Conservation (phyloP, 2,329 filamentous ascomycete species). For the Zasmidium citrigriseum region DNA sequence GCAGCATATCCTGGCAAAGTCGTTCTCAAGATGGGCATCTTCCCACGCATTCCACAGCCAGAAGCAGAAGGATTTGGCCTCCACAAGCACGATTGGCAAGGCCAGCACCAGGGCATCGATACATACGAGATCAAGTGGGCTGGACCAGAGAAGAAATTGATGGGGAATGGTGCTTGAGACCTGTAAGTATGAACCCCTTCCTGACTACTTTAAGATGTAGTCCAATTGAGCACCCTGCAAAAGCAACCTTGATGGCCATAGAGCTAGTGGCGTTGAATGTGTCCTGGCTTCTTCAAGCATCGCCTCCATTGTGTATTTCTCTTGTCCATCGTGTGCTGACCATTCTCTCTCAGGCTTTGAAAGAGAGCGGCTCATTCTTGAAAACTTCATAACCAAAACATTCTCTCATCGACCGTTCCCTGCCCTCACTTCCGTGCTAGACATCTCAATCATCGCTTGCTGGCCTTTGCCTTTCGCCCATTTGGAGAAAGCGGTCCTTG, state of each 20-base stretch:
- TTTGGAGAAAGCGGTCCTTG: too few relatives aligned
- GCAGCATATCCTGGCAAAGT: constrained; percentile 43
- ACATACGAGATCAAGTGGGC: constrained; percentile 43
- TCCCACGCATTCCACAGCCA: constrained; percentile 49
- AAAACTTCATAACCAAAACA: too few relatives aligned
- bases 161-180: constrained; percentile 3
- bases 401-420: too few relatives aligned
- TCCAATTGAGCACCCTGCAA: neutral
- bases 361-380: too few relatives aligned
- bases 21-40: constrained; percentile 54
- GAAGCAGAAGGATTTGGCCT: constrained; percentile 48
- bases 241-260: neutral
- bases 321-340: too few relatives aligned
- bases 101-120: constrained; percentile 38
- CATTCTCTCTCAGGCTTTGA: too few relatives aligned
- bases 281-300: too few relatives aligned
- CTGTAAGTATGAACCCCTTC: neutral
- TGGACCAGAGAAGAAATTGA: constrained; percentile 39
- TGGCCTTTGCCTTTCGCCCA: too few relatives aligned
- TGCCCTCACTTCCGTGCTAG: too few relatives aligned
- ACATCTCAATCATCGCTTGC: too few relatives aligned
- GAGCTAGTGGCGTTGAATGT: too few relatives aligned
- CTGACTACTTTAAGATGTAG: neutral
- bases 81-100: constrained; percentile 49
- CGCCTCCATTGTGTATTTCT: too few relatives aligned